These are phyloP conservation scores for Phytophthora idaei DNA, from an alignment of 352 stramenopile genomes.

Conservation along the genomic window DNA sequence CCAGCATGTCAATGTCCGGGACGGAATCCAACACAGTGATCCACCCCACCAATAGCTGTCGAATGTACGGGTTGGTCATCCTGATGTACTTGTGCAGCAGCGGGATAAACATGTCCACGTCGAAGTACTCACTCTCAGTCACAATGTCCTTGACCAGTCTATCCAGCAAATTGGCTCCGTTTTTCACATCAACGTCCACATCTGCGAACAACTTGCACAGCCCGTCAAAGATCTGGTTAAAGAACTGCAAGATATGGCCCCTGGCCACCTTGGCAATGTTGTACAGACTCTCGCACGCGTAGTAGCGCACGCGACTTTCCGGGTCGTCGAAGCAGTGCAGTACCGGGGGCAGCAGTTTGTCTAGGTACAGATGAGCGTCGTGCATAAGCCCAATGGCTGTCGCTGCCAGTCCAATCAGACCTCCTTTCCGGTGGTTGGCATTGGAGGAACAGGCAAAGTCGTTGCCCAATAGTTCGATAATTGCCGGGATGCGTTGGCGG, in stretches of 20 bases:
- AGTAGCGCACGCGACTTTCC: constrained; percentile 97
- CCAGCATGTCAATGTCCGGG: constrained; percentile 99
- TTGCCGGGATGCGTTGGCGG: constrained; percentile 88
- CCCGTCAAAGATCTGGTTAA: constrained; percentile 99
- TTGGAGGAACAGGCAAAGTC: constrained; percentile 99
- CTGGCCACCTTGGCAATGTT: constrained; percentile 99
- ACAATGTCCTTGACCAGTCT: constrained; percentile 99
- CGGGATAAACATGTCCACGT: constrained; percentile 99
- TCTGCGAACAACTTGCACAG: constrained; percentile 97
- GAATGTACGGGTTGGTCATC: constrained; percentile 99
- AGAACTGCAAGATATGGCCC: constrained; percentile 96
- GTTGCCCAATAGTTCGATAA: constrained; percentile 97
- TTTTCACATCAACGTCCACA: constrained; percentile 99
- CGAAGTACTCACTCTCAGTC: constrained; percentile 97
- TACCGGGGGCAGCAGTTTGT: constrained; percentile 96
- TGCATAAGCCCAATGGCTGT: constrained; percentile 98
- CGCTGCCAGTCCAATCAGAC: constrained; percentile 97
- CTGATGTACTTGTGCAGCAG: constrained; percentile 99
- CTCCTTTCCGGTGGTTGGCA: constrained; percentile 98
- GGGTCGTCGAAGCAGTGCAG: constrained; percentile 99
- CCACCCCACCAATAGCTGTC: constrained; percentile 97
- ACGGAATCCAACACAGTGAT: constrained; percentile 99
- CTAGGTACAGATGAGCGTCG: constrained; percentile 91
- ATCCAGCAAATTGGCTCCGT: constrained; percentile 91
- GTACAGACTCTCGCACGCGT: constrained; percentile 99